Percentiles rank a stretch among this genome's conserved stretches.
These are phyloP conservation scores for Linum lewisii DNA, from an alignment of 345 rosid species.

Conservation along the genomic window DNA sequence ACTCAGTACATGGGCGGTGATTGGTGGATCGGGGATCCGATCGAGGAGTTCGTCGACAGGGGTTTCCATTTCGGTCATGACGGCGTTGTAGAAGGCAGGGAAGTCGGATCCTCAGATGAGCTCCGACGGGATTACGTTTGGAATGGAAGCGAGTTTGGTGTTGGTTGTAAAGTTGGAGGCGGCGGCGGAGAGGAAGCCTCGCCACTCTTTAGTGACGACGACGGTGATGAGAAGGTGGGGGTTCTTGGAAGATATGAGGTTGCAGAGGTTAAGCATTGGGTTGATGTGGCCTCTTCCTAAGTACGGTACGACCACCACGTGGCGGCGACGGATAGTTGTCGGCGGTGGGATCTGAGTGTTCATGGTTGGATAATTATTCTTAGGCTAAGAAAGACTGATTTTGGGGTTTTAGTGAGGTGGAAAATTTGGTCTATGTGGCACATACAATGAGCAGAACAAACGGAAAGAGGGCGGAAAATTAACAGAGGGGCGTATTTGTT, in stretches of 20 bases:
- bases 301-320: background rate
- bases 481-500: too few species aligned
- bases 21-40: background rate
- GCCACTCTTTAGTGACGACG: background rate
- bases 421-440: too few species aligned
- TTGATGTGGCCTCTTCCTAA: background rate
- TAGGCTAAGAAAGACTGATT: too few species aligned
- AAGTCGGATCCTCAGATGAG: background rate
- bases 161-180: background rate
- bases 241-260: background rate
- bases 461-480: too few species aligned
- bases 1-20: constrained; percentile 4
- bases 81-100: background rate
- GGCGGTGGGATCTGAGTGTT: background rate
- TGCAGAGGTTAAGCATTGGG: background rate
- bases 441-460: too few species aligned
- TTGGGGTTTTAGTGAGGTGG: too few species aligned
- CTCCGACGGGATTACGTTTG: background rate
- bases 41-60: background rate
- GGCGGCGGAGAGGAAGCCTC: background rate
- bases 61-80: background rate
- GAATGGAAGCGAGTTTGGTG: background rate
- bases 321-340: background rate
- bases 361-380: background rate
- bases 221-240: background rate